Base-by-base conservation (phyloP, 371 early-diverging fungal genomes). In the Lichtheimia corymbifera region DNA sequence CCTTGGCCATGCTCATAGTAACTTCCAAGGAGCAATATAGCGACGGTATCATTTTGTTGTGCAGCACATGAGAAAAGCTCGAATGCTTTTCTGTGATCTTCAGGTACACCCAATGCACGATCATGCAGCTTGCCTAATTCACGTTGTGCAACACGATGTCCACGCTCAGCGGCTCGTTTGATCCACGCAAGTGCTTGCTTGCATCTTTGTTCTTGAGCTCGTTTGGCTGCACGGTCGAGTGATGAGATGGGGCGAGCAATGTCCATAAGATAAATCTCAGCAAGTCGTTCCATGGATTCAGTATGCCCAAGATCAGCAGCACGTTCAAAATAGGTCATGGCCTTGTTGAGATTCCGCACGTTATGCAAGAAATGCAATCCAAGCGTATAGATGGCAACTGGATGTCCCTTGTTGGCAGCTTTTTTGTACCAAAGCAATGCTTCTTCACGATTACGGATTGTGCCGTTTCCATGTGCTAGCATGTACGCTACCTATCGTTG, bases 61-160 rank as follows among this genome's bases (percentile, higher is more conserved):
- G 93, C 91, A 2, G 95, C 91, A 58, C 87, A 86, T 52, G 86
- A 79, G 30, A 91, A 86, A 80, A 91, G 92, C 55, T 82, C 67
- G 63, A 91, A 91, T 12, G 94, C 91, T 55, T 85, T 85, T 45
- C 74, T 74, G 63, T 94, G 89, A 52, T 83, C 80, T 62, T 82
- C 88, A 5, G 73, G 71, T 12, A 90, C 71, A 1, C 91, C 87
- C 53, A 81, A 75, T 4, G 91, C 93, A 40, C 73, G 68, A 40
- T 90, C 93, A 68, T 95, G 92, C 82, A 95, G 87, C 7, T 89
- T 91, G 22, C 92, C 90, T 4, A 97, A 77, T 53, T 93, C 91
- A 50, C 94, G 83, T 73, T 90, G 88, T 25, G 94, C 93, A 11
- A 59, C 63, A 0, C 76, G 47, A 54, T 83, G 66, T 14, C 77